Evolutionary conservation across 2,329 filamentous ascomycete species (phyloP).

Genomic region (Macrophomina phaseolina): DNA sequence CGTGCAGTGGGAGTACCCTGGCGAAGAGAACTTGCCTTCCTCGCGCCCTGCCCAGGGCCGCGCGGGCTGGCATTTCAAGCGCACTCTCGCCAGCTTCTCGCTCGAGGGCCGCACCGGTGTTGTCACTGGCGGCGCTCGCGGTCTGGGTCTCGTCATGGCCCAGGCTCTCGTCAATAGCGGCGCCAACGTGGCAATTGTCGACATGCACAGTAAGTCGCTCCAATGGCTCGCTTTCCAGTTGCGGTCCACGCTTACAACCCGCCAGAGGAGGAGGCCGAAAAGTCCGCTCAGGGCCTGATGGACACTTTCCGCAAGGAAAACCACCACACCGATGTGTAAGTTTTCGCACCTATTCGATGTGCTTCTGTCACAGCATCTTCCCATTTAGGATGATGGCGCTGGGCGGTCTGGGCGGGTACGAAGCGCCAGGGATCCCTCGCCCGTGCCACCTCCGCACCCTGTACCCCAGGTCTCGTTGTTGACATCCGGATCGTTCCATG

Average conservation of each 20-base stretch:
- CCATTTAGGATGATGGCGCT: background rate
- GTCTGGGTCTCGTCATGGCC: conserved; percentile 89
- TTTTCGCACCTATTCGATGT: conserved; percentile 10
- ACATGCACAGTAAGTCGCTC: conserved; percentile 79
- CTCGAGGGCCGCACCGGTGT: conserved; percentile 82
- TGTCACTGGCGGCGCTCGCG: conserved; percentile 88
- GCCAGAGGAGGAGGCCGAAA: conserved; percentile 80
- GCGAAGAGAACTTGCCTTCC: conserved; percentile 73
- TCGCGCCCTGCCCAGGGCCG: conserved; percentile 74
- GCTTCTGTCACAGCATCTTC: background rate
- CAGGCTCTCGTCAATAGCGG: conserved; percentile 89
- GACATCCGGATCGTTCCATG: background rate
- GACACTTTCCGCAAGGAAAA: conserved; percentile 80
- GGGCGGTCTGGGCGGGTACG: conserved; percentile 1
- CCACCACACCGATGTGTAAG: conserved; percentile 71
- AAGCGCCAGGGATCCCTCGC: conserved; percentile 2
- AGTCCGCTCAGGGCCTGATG: conserved; percentile 75
- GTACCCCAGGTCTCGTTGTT: background rate
- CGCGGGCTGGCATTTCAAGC: conserved; percentile 81
- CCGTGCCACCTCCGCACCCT: conserved; percentile 13
- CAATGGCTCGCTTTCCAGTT: background rate
- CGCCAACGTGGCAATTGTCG: conserved; percentile 87
- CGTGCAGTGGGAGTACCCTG: conserved; percentile 79
- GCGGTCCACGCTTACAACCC: background rate
- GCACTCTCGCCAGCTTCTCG: conserved; percentile 84